phyloP scores from a whole-genome alignment of 1,139 yeast species.

The Sugiyamaella neomexicana region DNA sequence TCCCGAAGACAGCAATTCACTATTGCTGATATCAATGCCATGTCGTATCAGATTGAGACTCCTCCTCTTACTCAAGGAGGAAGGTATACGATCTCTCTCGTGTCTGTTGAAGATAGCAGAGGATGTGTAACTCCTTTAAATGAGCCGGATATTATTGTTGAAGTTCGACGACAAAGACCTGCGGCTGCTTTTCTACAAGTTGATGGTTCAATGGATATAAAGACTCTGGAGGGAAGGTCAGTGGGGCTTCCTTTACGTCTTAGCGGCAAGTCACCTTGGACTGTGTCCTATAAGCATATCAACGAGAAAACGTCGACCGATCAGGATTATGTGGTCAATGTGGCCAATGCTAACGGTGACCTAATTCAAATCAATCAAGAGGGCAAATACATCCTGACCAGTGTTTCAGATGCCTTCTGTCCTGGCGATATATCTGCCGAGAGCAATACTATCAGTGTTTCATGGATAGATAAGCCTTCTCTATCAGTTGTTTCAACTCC shows the following conservation, averaged over 20 bases:
- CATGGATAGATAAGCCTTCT: conserved; percentile 56
- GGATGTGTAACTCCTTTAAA: conserved; percentile 71
- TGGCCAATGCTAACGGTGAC: conserved; percentile 36
- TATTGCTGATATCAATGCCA: conserved; percentile 46
- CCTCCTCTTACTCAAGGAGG: conserved; percentile 67
- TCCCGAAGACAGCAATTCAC: conserved; percentile 47
- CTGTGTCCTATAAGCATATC: conserved; percentile 43
- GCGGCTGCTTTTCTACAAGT: conserved; percentile 48
- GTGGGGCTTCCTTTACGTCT: conserved; percentile 60
- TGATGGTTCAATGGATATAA: conserved; percentile 37
- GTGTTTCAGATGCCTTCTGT: conserved; percentile 67
- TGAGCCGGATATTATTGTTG: conserved; percentile 57
- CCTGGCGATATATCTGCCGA: conserved; percentile 52
- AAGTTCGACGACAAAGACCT: conserved; percentile 70
- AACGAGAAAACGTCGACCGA: conserved; percentile 21
- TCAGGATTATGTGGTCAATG: conserved; percentile 21
- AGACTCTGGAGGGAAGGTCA: conserved; percentile 54
- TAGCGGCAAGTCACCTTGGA: conserved; percentile 53
- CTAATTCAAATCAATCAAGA: conserved; percentile 49
- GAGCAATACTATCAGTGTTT: conserved; percentile 28
- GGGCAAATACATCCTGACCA: conserved; percentile 63
- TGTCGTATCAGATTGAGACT: conserved; percentile 48
- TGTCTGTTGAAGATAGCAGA: conserved; percentile 67
- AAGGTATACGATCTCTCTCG: conserved; percentile 59
- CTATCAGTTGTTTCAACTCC: conserved; percentile 43